Evolutionary conservation across 2,329 filamentous ascomycete species (phyloP), one percentile per base, ranked within the genome.

Genomic region (Ophiostoma quercus): DNA sequence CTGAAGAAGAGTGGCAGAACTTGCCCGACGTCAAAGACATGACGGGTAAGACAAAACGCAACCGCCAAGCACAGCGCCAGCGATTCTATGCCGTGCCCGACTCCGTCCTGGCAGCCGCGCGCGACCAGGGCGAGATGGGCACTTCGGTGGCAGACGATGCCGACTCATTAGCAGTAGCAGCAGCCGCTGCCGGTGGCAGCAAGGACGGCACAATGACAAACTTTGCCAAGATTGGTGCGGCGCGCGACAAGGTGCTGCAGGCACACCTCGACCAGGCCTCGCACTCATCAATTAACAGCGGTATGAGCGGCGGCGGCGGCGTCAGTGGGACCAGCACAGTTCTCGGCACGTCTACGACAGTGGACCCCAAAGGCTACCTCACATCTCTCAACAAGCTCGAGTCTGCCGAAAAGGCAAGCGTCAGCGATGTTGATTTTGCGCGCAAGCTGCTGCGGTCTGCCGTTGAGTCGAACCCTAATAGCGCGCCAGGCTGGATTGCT

Each of bases 11-110:
- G 75, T 99, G 95, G 95, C 93, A 92, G 54, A 96, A 89, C 76
- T 84, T 99, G 57, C 96, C 95, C 5, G 96, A 99, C 76, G 94
- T 97, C 43, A 95, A 96, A 75, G 95, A 99, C 79, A 85, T 98
- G 78, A 99, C 95, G 0, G 94, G 95, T 74, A 96, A 95, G 82
- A 96, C 96, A 75, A 87, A 93, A 78, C 85, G 95, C 72, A 89
- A 87, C 73, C 93, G 94, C 77, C 90, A 96, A 79, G 92, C 92
- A 65, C 82, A 91, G 74, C 88, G 91, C 68, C 89, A 95, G 77
- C 84, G 92, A 66, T 97, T 97, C 80, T 99, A 99, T 78, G 95
- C 94, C 3, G 95, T 99, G 0, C 96, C 95, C 0, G 95, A 99
- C 79, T 97, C 92, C 76, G 95, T 99, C 7, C 84, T 99, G 69